These are phyloP conservation scores for Metschnikowia anglica DNA, from an alignment of 805 yeast species.

Conservation along the genomic window DNA sequence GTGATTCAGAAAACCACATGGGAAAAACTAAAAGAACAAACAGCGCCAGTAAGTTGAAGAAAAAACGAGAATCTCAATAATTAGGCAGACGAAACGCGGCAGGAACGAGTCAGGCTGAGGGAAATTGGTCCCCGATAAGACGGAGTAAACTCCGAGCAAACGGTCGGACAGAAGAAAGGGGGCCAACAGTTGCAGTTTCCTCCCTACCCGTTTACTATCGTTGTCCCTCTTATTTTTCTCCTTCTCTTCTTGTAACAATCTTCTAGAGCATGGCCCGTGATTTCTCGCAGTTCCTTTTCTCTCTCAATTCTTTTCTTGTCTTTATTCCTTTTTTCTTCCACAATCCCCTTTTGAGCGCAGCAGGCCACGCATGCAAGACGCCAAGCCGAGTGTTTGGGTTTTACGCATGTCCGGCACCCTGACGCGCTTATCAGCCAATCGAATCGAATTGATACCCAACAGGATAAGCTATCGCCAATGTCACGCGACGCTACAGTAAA, in stretches of 20 bases:
- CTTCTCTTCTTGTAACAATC: no score
- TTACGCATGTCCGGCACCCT: background rate
- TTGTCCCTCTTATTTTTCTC: no score
- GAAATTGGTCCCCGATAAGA: constrained; percentile 8
- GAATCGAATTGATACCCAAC: background rate
- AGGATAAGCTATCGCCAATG: constrained; percentile 2
- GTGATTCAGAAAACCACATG: no score
- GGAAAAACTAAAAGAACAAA: background rate
- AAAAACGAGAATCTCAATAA: background rate
- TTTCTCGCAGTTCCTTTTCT: no score
- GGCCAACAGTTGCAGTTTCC: no score
- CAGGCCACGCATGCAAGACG: background rate
- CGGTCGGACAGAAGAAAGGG: no score
- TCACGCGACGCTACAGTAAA: constrained; percentile 4
- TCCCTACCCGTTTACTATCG: no score
- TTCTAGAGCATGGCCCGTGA: no score
- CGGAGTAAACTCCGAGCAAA: constrained; percentile 7
- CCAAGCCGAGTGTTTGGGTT: background rate
- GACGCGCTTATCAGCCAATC: constrained; percentile 6
- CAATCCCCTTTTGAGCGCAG: no score
- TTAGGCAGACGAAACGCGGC: no score
- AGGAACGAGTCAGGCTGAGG: background rate
- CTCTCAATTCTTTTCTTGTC: no score
- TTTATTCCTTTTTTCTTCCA: no score
- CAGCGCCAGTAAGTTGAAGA: background rate